Base-by-base conservation (phyloP, 2,329 filamentous ascomycete genomes). In the Xylariaceae sp. region DNA sequence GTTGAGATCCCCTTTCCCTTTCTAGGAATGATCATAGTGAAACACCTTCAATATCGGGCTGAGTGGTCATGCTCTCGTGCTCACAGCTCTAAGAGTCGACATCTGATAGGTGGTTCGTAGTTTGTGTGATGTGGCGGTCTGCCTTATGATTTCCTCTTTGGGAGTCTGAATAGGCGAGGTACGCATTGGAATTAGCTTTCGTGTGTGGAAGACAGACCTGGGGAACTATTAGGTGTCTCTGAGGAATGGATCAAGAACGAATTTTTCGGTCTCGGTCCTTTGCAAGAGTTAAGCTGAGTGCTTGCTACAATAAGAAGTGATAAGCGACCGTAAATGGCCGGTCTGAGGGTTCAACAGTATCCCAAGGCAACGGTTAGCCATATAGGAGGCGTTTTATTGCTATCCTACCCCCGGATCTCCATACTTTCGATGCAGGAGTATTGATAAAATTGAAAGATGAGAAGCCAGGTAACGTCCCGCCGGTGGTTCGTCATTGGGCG, bases 321-420 rank as follows among this genome's bases (percentile, higher is more conserved):
- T 30, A 33, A 46, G 23, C 27, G 35, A 23, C 27, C 39, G n/a
- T 16, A 29, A 41, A 43, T 29, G 44, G 27, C 37, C 21, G 26
- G 29, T 39, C 18, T 35, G 27, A 46, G 40, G 27, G 48, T 41
- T 41, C 27, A 47, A 48, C 40, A 51, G 35, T 24, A 59, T 56
- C 56, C 56, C 56, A 59, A 45, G 53, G 53, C 56, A 53, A 53
- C 45, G 56, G 53, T 59, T 53, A 53, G 49, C 32, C 15, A 49
- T 53, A 53, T 57, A 59, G 53, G 41, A 48, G 56, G 42, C 49
- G 56, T 59, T 39, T 41, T 59, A 59, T 50, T 53, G 50, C 48
- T 50, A 45, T 39, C 41, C 53, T 29, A 54, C 57, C 53, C 53
- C 53, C 53, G 47, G 57, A 59, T 57, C 57, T 42, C 56, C 57